Evolutionary conservation across 2,329 filamentous ascomycete genomes (phyloP).

Genomic region (Trichophaea hybrida): DNA sequence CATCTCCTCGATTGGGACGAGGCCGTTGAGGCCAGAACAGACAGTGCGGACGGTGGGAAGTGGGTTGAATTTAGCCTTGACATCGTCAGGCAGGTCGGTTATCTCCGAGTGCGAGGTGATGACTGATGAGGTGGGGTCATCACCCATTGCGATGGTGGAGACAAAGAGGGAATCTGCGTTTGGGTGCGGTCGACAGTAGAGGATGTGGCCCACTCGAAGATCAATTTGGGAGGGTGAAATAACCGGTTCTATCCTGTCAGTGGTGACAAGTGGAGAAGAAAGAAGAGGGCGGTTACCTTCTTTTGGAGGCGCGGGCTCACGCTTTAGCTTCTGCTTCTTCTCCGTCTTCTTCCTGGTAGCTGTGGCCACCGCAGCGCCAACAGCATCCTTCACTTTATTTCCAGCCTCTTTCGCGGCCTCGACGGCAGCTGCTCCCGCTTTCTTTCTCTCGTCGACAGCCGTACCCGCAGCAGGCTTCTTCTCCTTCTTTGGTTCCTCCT

Average conservation of each 20-base stretch:
- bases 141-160: slow-evolving; percentile 87
- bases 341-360: slow-evolving; percentile 54
- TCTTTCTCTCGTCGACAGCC: slow-evolving; percentile 70
- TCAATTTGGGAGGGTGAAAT: slow-evolving; percentile 79
- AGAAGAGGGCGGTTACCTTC: slow-evolving; percentile 21
- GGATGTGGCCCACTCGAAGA: slow-evolving; percentile 88
- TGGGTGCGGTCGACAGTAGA: slow-evolving; percentile 89
- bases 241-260: slow-evolving; percentile 46
- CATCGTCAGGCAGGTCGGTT: slow-evolving; percentile 45
- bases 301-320: slow-evolving; percentile 35
- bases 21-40: slow-evolving; percentile 88
- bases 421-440: slow-evolving; percentile 36
- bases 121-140: slow-evolving; percentile 71
- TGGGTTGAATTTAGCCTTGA: slow-evolving; percentile 44
- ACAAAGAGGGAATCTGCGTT: slow-evolving; percentile 94
- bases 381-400: slow-evolving; percentile 40
- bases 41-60: slow-evolving; percentile 63
- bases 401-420: slow-evolving; percentile 30
- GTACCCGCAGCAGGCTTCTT: slow-evolving; percentile 31
- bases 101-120: slow-evolving; percentile 35
- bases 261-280: neutral
- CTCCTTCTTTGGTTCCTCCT: slow-evolving; percentile 81
- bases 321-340: slow-evolving; percentile 83
- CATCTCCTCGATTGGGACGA: slow-evolving; percentile 89
- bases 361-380: slow-evolving; percentile 30